Evolutionary conservation across 2,329 filamentous ascomycete species (phyloP), one percentile per base, ranked within the genome.

Genomic region (Exophiala lecanii-corni): DNA sequence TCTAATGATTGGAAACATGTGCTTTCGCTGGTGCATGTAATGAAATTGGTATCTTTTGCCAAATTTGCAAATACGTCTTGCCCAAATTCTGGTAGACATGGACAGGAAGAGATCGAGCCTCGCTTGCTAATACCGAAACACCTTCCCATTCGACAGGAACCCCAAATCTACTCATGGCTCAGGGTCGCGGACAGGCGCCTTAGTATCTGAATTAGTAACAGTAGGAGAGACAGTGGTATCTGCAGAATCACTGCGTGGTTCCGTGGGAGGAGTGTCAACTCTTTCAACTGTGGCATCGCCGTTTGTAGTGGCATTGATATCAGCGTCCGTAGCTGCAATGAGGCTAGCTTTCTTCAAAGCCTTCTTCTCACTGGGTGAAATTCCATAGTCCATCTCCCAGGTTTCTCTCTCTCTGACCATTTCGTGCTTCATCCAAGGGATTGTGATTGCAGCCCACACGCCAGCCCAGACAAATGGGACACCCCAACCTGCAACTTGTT

Each of bases 341-440:
- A 34, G 12, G 46, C 40, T 41, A 16, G 37, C 35, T 28, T 40
- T 32, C 19, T 35, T 25, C 17, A 49, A 43, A 13, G 10, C 15
- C 28, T 46, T 43, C 34, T 45, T 47, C 16, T 48, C 42, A 17
- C 19, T 18, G 9, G 49, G 51, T 4, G 33, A 45, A 36, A 51
- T 43, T 10, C 43, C 46, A 26, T 36, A 47, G 34, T 50, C 51
- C 34, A 48, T 44, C 31, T 56, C 55, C 68, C 68, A 72, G 2
- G 63, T 62, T 26, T 63, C 55, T 43, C 65, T 69, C 49, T 72
- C 69, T 12, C 63, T 64, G 36, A 66, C 62, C 26, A 72, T 61
- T 32, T 70, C 65, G 40, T 62, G 62, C 42, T 68, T 63, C 2
- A 71, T 66, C 69, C 68, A 72, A 5, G 63, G 63, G 36, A 71